Base-by-base conservation (phyloP, 495 filamentous ascomycete genomes). In the Hypoxylon fuscum region DNA sequence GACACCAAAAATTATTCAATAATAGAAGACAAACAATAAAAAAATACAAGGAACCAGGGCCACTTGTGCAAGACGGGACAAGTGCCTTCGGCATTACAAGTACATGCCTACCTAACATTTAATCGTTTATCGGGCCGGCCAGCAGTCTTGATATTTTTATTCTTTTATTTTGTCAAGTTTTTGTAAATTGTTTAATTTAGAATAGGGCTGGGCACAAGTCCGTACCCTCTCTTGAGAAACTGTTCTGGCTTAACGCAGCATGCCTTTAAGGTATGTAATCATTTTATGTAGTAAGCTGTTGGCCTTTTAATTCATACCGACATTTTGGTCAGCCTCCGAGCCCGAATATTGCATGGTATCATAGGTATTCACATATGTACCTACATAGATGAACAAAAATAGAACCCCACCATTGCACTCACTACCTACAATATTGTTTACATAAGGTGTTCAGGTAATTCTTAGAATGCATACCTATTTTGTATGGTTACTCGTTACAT, bases 371-470 rank as follows among this genome's bases (percentile, higher is more conserved):
- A n/a, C n/a, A n/a, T n/a, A n/a, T n/a, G n/a, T n/a, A n/a, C n/a
- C n/a, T n/a, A n/a, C n/a, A n/a, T n/a, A n/a, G n/a, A n/a, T n/a
- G n/a, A n/a, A n/a, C n/a, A n/a, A n/a, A 47, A 54, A 41, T 34
- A 7, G 31, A 54, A 29, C 22, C 37, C 29, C 48, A 11, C 38
- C 21, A 27, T 46, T 11, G 12, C 22, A 46, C 23, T 23, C 54
- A n/a, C 42, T 34, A 45, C 31, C 25, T 51, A 46, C 52, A 57
- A 40, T 35, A 43, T 4, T 34, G 10, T 5, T 38, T 38, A 38
- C 61, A 35, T 64, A 64, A 64, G 55, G 37, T 40, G 11, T 59
- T 54, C 35, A 64, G 37, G 61, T 59, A 59, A 59, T 53, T 45
- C 22, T 56, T 40, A 8, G 25, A 3, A 3, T 8, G 4, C 25